Evolutionary conservation across 768 basidiomycete genomes (phyloP).

Genomic region (Tulasnella sp.): DNA sequence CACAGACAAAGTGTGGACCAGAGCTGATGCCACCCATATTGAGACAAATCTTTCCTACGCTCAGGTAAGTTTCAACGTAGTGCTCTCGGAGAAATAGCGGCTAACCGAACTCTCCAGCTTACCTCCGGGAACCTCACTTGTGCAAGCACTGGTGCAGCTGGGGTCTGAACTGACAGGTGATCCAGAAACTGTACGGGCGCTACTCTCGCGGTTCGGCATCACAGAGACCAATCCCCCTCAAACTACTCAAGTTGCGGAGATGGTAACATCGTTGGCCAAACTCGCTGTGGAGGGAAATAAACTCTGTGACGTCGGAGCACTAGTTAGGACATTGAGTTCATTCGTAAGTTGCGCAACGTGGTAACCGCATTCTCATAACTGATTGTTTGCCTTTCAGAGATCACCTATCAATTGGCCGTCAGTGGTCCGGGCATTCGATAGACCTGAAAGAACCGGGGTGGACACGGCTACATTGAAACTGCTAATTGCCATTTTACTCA

Average conservation of each 20-base stretch:
- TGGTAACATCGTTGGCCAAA: constrained; percentile 52
- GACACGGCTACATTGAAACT: constrained; percentile 84
- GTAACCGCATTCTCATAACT: constrained; percentile 12
- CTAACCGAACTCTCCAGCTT: constrained; percentile 42
- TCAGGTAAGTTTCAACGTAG: constrained; percentile 43
- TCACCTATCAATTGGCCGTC: constrained; percentile 63
- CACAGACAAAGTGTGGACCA: constrained; percentile 66
- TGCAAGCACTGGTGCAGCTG: constrained; percentile 62
- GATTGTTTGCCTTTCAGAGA: constrained; percentile 33
- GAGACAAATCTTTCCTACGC: constrained; percentile 54
- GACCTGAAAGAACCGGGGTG: constrained; percentile 66
- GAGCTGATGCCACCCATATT: constrained; percentile 64
- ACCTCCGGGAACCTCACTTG: constrained; percentile 49
- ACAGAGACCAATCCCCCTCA: constrained; percentile 57
- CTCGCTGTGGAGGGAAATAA: constrained; percentile 58
- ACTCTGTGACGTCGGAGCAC: constrained; percentile 59
- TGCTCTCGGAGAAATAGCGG: background rate
- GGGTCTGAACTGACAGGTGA: constrained; percentile 71
- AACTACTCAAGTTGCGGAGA: constrained; percentile 57
- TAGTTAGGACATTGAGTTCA: constrained; percentile 59
- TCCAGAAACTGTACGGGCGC: constrained; percentile 50
- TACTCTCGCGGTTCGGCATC: constrained; percentile 64
- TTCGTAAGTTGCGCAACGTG: constrained; percentile 40
- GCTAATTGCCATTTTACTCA: constrained; percentile 73
- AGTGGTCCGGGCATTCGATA: constrained; percentile 77